Percentiles rank a stretch among this genome's conserved stretches.
Evolutionary conservation across 495 filamentous ascomycete species (phyloP).

Genomic region (Rhypophila decipiens): DNA sequence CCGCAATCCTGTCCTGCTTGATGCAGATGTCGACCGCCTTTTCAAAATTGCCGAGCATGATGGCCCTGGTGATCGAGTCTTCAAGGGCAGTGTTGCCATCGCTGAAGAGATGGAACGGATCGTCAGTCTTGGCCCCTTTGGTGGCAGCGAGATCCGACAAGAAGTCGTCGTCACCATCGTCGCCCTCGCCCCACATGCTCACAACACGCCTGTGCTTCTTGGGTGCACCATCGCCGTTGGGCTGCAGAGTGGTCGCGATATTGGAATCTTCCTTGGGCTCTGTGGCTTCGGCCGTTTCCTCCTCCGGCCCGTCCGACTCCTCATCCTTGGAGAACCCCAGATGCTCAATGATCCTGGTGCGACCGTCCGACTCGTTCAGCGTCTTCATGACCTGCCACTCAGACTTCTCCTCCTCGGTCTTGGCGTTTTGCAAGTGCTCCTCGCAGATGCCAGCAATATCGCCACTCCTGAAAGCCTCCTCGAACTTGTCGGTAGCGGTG

Average conservation of each 20-base stretch:
- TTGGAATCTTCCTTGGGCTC: conserved; percentile 38
- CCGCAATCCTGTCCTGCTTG: conserved; percentile 80
- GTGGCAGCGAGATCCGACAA: conserved; percentile 61
- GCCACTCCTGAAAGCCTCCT: conserved; percentile 70
- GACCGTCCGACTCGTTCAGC: conserved; percentile 72
- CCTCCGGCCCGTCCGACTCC: conserved; percentile 43
- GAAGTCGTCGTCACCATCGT: conserved; percentile 76
- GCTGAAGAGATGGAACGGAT: conserved; percentile 59
- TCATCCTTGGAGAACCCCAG: conserved; percentile 71
- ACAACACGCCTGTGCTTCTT: conserved; percentile 33
- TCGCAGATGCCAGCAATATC: conserved; percentile 77
- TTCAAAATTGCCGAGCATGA: conserved; percentile 87
- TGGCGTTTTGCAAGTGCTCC: conserved; percentile 62
- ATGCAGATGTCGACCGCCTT: conserved; percentile 83
- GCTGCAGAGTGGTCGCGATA: conserved; percentile 33
- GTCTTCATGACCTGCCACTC: conserved; percentile 94
- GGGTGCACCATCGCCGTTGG: conserved; percentile 28
- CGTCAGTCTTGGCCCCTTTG: conserved; percentile 46
- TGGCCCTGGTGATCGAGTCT: conserved; percentile 74
- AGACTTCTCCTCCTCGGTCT: conserved; percentile 81
- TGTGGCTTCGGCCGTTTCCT: conserved; percentile 14
- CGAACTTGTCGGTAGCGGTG: conserved; percentile 77
- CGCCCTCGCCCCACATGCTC: conserved; percentile 52
- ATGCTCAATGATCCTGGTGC: conserved; percentile 75
- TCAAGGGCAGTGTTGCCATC: conserved; percentile 77